Evolutionary conservation across 2,329 filamentous ascomycete species (phyloP).

Genomic region (Hypoxylon sp.): DNA sequence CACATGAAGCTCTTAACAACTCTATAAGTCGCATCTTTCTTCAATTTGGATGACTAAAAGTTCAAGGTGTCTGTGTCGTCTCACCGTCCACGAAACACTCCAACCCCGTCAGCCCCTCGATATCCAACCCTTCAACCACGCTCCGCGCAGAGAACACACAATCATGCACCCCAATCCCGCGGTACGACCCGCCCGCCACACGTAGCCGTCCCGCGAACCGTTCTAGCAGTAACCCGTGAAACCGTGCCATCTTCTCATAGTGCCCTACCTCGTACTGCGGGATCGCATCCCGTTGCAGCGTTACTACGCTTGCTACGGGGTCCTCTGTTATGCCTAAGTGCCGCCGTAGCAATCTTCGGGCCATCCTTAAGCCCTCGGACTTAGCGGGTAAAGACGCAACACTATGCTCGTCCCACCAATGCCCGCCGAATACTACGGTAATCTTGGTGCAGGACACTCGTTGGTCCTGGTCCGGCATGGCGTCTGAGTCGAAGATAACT

Average conservation of each 20-base stretch:
- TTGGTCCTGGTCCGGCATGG: constrained; percentile 27
- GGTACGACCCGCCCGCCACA: constrained; percentile 29
- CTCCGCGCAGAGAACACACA: constrained; percentile 30
- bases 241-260: constrained; percentile 19
- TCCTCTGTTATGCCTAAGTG: constrained; percentile 24
- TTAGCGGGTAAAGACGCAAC: constrained; percentile 13
- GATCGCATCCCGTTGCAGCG: constrained; percentile 14
- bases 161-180: constrained; percentile 33
- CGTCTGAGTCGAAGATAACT: constrained; percentile 31
- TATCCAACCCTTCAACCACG: constrained; percentile 18
- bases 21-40: no score
- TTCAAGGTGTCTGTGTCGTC: neutral
- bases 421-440: constrained; percentile 30
- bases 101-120: constrained; percentile 22
- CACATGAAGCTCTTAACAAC: no score
- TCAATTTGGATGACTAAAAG: no score
- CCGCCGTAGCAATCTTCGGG: constrained; percentile 19
- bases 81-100: constrained; percentile 19
- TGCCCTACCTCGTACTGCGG: constrained; percentile 35
- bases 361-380: constrained; percentile 18
- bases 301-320: constrained; percentile 9
- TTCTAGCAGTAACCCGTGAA: constrained; percentile 13
- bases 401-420: constrained; percentile 23
- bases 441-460: constrained; percentile 19
- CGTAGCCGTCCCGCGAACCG: constrained; percentile 23